A percentile compares a stretch with the other conserved stretches of the same genome.
These are phyloP conservation scores for Neurospora hispaniola DNA, from an alignment of 495 filamentous ascomycete species.

Conservation along the genomic window DNA sequence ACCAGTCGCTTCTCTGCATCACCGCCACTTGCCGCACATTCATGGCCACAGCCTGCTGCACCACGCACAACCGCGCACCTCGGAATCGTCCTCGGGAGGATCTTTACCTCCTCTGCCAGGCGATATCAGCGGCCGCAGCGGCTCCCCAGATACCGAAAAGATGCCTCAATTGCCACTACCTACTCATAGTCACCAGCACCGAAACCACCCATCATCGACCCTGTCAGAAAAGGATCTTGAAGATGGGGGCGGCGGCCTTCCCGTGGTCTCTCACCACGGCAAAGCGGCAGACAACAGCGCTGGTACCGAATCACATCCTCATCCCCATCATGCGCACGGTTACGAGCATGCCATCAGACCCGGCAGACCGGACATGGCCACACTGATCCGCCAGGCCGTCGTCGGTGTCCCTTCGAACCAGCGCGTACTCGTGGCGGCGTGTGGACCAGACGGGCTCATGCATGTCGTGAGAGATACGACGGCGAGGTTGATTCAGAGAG, in stretches of 20 bases:
- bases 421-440: conserved; percentile 40
- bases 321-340: not conserved
- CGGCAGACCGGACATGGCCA: conserved; percentile 32
- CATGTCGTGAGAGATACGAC: conserved; percentile 37
- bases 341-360: conserved; percentile 17
- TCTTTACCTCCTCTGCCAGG: conserved; percentile 14
- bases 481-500: conserved; percentile 35
- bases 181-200: not conserved
- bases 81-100: conserved; percentile 12
- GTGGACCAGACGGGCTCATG: conserved; percentile 40
- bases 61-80: not conserved
- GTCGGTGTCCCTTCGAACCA: conserved; percentile 26
- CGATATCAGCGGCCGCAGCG: not conserved
- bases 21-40: not conserved
- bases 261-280: conserved; percentile 7
- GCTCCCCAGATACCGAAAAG: conserved; percentile 14
- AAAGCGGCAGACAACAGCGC: conserved; percentile 3
- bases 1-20: conserved; percentile 3
- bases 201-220: not conserved
- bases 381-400: conserved; percentile 32
- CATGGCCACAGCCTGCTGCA: not conserved
- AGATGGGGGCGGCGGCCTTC: not conserved
- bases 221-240: conserved; percentile 10
- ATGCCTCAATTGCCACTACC: conserved; percentile 3
- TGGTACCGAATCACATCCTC: conserved; percentile 1